Conservation (phyloP, 1,284 basidiomycete species). For the Waitea zeae region DNA sequence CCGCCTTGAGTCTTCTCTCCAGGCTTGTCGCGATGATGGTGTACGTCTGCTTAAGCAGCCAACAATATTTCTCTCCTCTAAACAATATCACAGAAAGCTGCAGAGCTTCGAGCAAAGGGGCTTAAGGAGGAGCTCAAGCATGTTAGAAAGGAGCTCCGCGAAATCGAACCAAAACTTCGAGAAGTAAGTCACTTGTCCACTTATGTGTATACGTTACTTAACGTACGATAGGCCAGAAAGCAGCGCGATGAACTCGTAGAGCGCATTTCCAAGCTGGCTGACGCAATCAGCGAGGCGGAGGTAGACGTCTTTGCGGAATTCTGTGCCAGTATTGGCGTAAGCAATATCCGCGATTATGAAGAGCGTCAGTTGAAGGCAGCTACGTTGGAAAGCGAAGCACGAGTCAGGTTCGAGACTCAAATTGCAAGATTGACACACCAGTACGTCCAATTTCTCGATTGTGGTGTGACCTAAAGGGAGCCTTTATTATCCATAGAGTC, state of each 20-base stretch:
- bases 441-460: slow-evolving; percentile 25
- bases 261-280: slow-evolving; percentile 39
- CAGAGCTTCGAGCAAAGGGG: slow-evolving; percentile 50
- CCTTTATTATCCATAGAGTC: slow-evolving; percentile 4
- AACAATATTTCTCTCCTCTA: too few relatives aligned
- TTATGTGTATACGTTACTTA: not conserved
- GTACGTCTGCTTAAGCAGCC: too few relatives aligned
- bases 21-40: too few relatives aligned
- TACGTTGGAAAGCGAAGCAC: slow-evolving; percentile 74
- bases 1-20: too few relatives aligned
- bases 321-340: slow-evolving; percentile 68
- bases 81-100: slow-evolving; percentile 42
- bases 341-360: slow-evolving; percentile 88
- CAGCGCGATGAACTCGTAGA: slow-evolving; percentile 33
- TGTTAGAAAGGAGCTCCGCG: slow-evolving; percentile 53
- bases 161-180: slow-evolving; percentile 35
- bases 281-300: slow-evolving; percentile 60
- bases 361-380: slow-evolving; percentile 80
- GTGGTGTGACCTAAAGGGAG: not conserved
- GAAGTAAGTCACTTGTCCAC: not conserved
- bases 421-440: slow-evolving; percentile 79
- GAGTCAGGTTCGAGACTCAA: slow-evolving; percentile 75
- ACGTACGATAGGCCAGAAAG: slow-evolving; percentile 25
- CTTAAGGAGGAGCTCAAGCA: slow-evolving; percentile 69
- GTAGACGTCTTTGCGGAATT: slow-evolving; percentile 69